phyloP scores from a whole-genome alignment of 805 yeast genomes.

The Candida easanensis region DNA sequence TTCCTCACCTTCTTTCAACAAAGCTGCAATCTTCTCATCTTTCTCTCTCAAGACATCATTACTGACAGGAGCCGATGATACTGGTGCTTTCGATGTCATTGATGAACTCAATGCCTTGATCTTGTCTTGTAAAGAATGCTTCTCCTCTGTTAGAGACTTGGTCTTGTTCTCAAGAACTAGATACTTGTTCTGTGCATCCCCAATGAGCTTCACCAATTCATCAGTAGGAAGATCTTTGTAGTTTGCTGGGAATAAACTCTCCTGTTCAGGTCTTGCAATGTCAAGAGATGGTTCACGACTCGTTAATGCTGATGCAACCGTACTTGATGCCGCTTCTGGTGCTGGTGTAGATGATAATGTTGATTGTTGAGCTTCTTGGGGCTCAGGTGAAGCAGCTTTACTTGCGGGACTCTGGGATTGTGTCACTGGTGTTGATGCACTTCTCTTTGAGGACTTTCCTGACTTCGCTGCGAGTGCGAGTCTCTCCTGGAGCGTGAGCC shows the following conservation, averaged over 20 bases:
- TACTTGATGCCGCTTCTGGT: neutral
- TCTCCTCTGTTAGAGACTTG: slow-evolving; percentile 20
- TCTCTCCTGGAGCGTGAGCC: slow-evolving; percentile 80
- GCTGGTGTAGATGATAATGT: slow-evolving; percentile 4
- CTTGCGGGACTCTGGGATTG: neutral
- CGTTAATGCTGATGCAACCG: neutral
- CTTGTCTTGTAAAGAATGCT: slow-evolving; percentile 23
- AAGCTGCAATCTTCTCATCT: slow-evolving; percentile 58
- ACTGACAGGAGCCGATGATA: slow-evolving; percentile 7
- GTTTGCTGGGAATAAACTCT: slow-evolving; percentile 11
- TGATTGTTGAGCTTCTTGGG: neutral
- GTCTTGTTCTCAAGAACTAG: slow-evolving; percentile 16
- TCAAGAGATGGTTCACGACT: slow-evolving; percentile 11
- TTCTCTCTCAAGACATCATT: slow-evolving; percentile 37
- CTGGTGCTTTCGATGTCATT: neutral
- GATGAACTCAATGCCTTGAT: slow-evolving; percentile 12
- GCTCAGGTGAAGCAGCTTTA: slow-evolving; percentile 11
- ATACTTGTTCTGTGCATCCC: slow-evolving; percentile 16
- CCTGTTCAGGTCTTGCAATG: slow-evolving; percentile 1
- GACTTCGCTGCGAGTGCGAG: slow-evolving; percentile 74
- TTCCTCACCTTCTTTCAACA: slow-evolving; percentile 74
- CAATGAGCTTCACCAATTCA: slow-evolving; percentile 16
- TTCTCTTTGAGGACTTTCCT: slow-evolving; percentile 28
- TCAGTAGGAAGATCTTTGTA: slow-evolving; percentile 14
- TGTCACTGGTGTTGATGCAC: slow-evolving; percentile 14